Evolutionary conservation across 75 land plant genomes (phyloP).

Genomic region (Sequoia sempervirens): DNA sequence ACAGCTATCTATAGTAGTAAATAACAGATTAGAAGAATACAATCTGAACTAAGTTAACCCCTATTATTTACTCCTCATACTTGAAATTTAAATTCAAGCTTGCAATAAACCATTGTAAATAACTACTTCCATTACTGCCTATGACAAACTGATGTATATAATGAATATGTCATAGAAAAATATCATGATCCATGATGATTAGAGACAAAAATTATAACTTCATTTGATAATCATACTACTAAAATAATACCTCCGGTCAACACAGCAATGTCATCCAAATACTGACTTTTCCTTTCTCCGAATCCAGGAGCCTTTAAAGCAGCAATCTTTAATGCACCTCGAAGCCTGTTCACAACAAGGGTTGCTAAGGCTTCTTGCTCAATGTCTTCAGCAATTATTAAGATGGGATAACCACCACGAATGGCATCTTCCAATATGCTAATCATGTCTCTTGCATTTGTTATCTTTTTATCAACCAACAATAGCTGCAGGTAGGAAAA

Average conservation of each 20-base stretch:
- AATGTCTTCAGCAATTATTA: slow-evolving; percentile 86
- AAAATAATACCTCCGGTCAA: slow-evolving; percentile 68
- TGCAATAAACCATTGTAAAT: neutral
- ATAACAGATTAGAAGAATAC: neutral
- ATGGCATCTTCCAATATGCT: slow-evolving; percentile 76
- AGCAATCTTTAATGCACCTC: slow-evolving; percentile 66
- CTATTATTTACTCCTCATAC: neutral
- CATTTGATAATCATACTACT: neutral
- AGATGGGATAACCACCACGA: slow-evolving; percentile 62
- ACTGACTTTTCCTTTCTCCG: slow-evolving; percentile 85
- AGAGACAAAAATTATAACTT: neutral
- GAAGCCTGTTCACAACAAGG: slow-evolving; percentile 70
- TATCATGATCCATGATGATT: neutral
- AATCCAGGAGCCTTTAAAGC: slow-evolving; percentile 92
- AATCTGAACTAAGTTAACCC: neutral
- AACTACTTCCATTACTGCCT: neutral
- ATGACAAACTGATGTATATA: neutral
- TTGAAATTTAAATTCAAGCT: neutral
- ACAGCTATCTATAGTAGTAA: neutral
- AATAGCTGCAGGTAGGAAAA: slow-evolving; percentile 50
- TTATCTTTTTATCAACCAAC: slow-evolving; percentile 88
- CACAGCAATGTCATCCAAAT: slow-evolving; percentile 80
- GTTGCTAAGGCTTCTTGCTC: slow-evolving; percentile 86
- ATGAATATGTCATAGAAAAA: neutral
- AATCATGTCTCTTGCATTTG: slow-evolving; percentile 67